Conservation (phyloP, 2,329 filamentous ascomycete species). For the Verticillium albo-atrum region DNA sequence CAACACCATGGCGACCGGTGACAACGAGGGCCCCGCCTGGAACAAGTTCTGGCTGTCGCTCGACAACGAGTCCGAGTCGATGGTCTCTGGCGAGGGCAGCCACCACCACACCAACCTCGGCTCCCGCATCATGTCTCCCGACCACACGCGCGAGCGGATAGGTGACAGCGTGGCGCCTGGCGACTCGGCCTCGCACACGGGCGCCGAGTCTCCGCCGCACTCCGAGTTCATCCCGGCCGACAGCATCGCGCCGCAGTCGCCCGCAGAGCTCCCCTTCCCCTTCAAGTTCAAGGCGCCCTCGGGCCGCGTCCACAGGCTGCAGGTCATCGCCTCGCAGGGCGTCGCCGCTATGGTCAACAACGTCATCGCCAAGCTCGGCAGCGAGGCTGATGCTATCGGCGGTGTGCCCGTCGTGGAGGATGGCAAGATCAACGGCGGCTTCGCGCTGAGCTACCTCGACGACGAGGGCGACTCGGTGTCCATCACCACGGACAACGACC, state of each 20-base stretch:
- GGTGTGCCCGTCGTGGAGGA: constrained; percentile 73
- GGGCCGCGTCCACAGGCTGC: constrained; percentile 87
- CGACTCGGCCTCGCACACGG: constrained; percentile 91
- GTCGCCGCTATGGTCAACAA: constrained; percentile 72
- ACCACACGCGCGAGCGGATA: constrained; percentile 65
- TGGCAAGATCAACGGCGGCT: constrained; percentile 74
- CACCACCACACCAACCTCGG: constrained; percentile 59
- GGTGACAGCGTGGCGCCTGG: constrained; percentile 83
- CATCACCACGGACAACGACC: constrained; percentile 91
- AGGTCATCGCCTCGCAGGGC: constrained; percentile 76
- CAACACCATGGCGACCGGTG: constrained; percentile 86
- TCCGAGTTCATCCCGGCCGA: constrained; percentile 52
- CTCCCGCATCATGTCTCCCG: constrained; percentile 76
- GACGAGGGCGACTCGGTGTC: constrained; percentile 96
- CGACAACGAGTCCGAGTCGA: constrained; percentile 89
- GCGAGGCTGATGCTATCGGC: constrained; percentile 78
- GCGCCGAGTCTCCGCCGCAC: constrained; percentile 70
- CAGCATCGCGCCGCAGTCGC: constrained; percentile 45
- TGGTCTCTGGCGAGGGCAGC: constrained; percentile 88
- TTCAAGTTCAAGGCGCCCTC: constrained; percentile 99
- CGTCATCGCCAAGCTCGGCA: constrained; percentile 79
- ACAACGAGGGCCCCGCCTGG: constrained; percentile 94
- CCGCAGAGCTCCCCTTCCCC: constrained; percentile 76
- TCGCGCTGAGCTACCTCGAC: constrained; percentile 91
- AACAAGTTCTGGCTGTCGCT: constrained; percentile 99